Base-by-base conservation (phyloP, 2,329 filamentous ascomycete genomes). In the Epichloe elymi region DNA sequence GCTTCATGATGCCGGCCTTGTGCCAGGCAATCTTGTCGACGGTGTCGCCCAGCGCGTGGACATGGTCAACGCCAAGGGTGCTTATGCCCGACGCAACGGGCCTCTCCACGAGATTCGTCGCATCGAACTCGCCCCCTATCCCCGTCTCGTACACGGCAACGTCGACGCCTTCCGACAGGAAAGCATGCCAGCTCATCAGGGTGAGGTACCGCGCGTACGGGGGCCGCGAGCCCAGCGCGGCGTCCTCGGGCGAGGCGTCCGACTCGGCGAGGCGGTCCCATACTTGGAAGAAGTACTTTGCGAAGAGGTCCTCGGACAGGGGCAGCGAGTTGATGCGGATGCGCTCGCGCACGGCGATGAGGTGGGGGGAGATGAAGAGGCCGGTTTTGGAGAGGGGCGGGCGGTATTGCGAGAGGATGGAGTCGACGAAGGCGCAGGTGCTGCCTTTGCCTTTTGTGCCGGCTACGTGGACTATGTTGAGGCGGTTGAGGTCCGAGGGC, bases 381-480 rank as follows among this genome's bases (percentile, higher is more conserved):
- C 83, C 83, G 39, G 78, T 72, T 57, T 72, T 77, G 49, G 55
- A 61, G 30, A 72, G 72, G 1, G 59, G 56, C 26, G 58, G 51
- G 17, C 70, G 71, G 58, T 80, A 75, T 49, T 70, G 70, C 15
- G 70, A 67, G 43, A 88, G 73, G 54, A 87, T 80, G 7, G 78
- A 79, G 54, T 80, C 74, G 52, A 79, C 72, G 56, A 83, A 86
- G 39, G 82, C 83, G 60, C 83, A 87, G 1, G 82, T 85, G 59
- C 78, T 83, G 30, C 84, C 85, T 65, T 88, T 88, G 5, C 85
- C 85, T 63, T 88, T 88, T n/a, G 83, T 88, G 5, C 85, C 85
- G 23, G 83, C 78, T 26, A 88, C 76, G 65, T 87, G 83, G 39
- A 88, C 63, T 26, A 86, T 73, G 57, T 85, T 85, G 33, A 87